phyloP scores from a whole-genome alignment of 768 basidiomycete species.

The Russula earlei region DNA sequence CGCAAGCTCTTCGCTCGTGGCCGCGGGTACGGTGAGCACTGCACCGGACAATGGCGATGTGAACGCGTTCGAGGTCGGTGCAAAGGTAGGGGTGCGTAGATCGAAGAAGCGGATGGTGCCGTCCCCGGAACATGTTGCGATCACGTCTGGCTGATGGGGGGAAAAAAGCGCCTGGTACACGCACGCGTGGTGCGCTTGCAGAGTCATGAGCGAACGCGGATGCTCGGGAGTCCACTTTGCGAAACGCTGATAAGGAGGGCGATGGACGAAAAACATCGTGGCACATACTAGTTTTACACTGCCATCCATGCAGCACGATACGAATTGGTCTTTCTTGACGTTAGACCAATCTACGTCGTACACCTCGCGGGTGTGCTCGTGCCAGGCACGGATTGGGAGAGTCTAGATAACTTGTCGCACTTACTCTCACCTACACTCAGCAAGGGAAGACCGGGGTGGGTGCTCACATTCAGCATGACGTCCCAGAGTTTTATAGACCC shows the following conservation, averaged over 20 bases:
- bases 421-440: constrained; percentile 24
- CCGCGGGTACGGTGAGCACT: constrained; percentile 69
- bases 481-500: constrained; percentile 91
- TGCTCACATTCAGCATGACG: constrained; percentile 64
- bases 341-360: constrained; percentile 97
- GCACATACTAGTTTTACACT: constrained; percentile 71
- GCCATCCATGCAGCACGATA: constrained; percentile 89
- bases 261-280: not conserved
- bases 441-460: not conserved
- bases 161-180: constrained; percentile 91
- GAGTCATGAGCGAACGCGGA: constrained; percentile 66
- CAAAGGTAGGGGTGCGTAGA: constrained; percentile 53
- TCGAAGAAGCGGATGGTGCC: constrained; percentile 83
- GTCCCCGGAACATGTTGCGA: constrained; percentile 82
- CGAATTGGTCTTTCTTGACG: constrained; percentile 78
- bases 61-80: constrained; percentile 43
- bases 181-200: constrained; percentile 77
- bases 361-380: constrained; percentile 88
- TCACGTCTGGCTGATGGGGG: constrained; percentile 73
- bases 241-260: not conserved
- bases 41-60: constrained; percentile 61
- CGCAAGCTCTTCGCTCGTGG: constrained; percentile 66
- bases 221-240: constrained; percentile 83
- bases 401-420: constrained; percentile 45
- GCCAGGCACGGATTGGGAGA: constrained; percentile 84